Evolutionary conservation across 2,329 filamentous ascomycete species (phyloP).

Genomic region (Trichoderma harzianum): DNA sequence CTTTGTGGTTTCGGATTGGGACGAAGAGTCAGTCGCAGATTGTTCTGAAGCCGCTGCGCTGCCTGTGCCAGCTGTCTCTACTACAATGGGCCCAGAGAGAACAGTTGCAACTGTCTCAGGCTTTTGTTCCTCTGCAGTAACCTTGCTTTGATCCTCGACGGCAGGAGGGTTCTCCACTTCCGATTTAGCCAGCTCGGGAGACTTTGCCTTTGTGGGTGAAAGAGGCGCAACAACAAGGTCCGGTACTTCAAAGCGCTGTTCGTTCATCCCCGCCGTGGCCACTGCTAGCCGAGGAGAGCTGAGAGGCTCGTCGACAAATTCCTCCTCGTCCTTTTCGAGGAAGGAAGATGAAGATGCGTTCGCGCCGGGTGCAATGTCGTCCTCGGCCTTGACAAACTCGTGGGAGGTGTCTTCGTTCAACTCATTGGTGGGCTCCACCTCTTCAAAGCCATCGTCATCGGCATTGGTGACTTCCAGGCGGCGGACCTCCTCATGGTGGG

Average conservation of each 20-base stretch:
- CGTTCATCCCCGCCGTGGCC: constrained; percentile 54
- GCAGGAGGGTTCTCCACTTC: background rate
- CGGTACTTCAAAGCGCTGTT: constrained; percentile 51
- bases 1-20: background rate
- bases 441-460: constrained; percentile 89
- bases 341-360: constrained; percentile 28
- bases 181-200: background rate
- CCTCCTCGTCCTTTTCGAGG: constrained; percentile 59
- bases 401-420: constrained; percentile 70
- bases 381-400: constrained; percentile 61
- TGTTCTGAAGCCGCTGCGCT: background rate
- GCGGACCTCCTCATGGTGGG: constrained; percentile 55
- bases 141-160: background rate
- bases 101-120: background rate
- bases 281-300: constrained; percentile 64
- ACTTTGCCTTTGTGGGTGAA: constrained; percentile 46
- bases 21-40: background rate
- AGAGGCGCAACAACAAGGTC: constrained; percentile 56
- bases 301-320: constrained; percentile 75
- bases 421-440: constrained; percentile 69
- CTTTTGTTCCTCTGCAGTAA: background rate
- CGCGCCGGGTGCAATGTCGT: constrained; percentile 41
- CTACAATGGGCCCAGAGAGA: background rate
- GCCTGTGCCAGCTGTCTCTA: background rate
- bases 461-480: constrained; percentile 77